phyloP scores from a whole-genome alignment of 2,329 filamentous ascomycete genomes.

The Colletotrichum paranaense region DNA sequence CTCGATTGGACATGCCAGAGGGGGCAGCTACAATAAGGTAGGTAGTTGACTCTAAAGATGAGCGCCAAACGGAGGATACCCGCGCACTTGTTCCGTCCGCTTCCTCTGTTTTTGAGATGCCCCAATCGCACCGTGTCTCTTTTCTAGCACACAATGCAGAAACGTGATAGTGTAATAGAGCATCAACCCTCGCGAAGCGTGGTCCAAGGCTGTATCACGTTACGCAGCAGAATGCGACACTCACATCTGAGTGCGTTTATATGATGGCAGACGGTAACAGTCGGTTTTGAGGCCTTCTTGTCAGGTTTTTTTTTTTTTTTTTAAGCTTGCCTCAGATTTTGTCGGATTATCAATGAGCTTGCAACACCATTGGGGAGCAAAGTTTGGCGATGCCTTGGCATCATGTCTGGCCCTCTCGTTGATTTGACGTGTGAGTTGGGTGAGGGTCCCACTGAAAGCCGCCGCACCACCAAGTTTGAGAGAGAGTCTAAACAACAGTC shows the following conservation, averaged over 20 bases:
- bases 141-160: constrained; percentile 1
- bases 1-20: not conserved
- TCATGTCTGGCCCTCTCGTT: not conserved
- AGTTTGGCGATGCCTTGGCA: not conserved
- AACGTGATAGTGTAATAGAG: not conserved
- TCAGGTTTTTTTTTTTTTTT: not conserved
- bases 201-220: constrained; percentile 20
- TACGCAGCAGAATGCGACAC: constrained; percentile 15
- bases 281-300: not conserved
- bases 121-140: constrained; percentile 2
- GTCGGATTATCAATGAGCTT: not conserved
- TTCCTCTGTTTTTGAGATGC: not conserved
- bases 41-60: not conserved
- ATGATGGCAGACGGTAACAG: not conserved
- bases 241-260: not conserved
- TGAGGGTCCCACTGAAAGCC: not conserved
- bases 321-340: not conserved
- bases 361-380: constrained; percentile 2
- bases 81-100: not conserved
- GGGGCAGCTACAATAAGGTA: not conserved
- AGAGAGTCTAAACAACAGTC: not conserved
- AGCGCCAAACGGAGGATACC: not conserved
- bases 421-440: not conserved
- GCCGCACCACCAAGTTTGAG: not conserved
- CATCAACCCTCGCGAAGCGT: constrained; percentile 5